Evolutionary conservation across 2,329 filamentous ascomycete species (phyloP), one percentile per base, ranked within the genome.

Genomic region (Penicillium rolfsii): DNA sequence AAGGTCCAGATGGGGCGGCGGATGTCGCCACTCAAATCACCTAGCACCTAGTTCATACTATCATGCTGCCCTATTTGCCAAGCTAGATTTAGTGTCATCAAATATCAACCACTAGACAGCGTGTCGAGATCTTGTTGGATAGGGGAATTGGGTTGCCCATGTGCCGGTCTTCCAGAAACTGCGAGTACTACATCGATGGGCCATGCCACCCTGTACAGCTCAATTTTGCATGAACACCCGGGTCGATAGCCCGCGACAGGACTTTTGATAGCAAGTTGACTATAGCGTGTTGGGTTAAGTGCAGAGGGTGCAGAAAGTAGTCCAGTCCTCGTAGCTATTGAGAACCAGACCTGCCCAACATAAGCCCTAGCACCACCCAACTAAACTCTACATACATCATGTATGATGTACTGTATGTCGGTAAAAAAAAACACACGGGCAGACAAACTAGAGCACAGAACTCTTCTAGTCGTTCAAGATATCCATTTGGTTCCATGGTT

Each of bases 141-240:
- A 55, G 56, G 41, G 46, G 41, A 57, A 52, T 24, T 33, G 30
- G 19, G 19, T 38, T 19, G 49, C 24, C 67, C 67, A 70, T 70
- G 65, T 67, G 64, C 63, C 52, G 58, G 61, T 56, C 59, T 68
- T 69, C 66, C 60, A 69, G 61, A 68, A 50, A 68, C 52, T 40
- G 53, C 50, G 46, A 40, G 49, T 54, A 33, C 35, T 2, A 33
- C 48, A 48, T 49, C 30, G 38, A 41, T 60, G 35, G 54, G 54
- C 57, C 46, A 64, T 61, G 54, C 52, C 50, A 40, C 36, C 57
- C 52, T 46, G 57, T 55, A 64, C 64, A 65, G 48, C 65, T 63
- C 64, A 63, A 65, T 9, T 55, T 63, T 65, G 64, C 65, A 69
- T 67, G 64, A 68, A 68, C 62, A 36, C 61, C 52, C 30, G 30